Conservation (phyloP, 129 eudicot genomes). For the Centrapalus pauciflorus region DNA sequence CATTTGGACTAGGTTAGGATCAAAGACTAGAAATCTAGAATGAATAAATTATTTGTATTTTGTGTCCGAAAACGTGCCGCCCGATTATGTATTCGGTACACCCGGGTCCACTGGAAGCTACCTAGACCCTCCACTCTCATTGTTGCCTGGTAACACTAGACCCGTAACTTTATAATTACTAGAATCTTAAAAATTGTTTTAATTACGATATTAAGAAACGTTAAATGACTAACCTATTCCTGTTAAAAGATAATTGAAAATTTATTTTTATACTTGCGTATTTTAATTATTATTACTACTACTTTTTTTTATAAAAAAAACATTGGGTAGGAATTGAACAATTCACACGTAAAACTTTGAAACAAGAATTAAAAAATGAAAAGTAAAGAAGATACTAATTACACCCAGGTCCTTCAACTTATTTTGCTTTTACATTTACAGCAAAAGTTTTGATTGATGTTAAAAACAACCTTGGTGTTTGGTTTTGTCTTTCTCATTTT, state of each 20-base stretch:
- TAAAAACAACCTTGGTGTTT: not conserved
- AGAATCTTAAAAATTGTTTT: too few relatives aligned
- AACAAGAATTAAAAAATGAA: too few relatives aligned
- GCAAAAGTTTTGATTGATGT: not conserved
- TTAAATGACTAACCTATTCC: too few relatives aligned
- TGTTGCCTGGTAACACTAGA: conserved; percentile 18
- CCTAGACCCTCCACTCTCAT: conserved; percentile 28
- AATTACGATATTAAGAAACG: too few relatives aligned
- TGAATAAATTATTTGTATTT: conserved; percentile 13
- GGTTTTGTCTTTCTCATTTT: not conserved
- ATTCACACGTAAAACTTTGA: too few relatives aligned
- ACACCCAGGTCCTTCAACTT: not conserved
- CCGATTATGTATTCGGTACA: not conserved
- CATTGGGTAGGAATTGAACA: too few relatives aligned
- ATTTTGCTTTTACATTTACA: not conserved
- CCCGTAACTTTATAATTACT: too few relatives aligned
- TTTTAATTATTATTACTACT: too few relatives aligned
- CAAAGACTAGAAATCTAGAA: not conserved
- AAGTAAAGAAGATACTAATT: too few relatives aligned
- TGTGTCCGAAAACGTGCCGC: conserved; percentile 22
- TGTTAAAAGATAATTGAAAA: too few relatives aligned
- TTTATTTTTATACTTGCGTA: too few relatives aligned
- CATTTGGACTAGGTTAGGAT: not conserved
- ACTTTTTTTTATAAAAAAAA: not conserved
- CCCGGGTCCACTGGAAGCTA: conserved; percentile 26